Base-by-base conservation (phyloP, 148 eudicot genomes). In the Persicaria tinctoria region DNA sequence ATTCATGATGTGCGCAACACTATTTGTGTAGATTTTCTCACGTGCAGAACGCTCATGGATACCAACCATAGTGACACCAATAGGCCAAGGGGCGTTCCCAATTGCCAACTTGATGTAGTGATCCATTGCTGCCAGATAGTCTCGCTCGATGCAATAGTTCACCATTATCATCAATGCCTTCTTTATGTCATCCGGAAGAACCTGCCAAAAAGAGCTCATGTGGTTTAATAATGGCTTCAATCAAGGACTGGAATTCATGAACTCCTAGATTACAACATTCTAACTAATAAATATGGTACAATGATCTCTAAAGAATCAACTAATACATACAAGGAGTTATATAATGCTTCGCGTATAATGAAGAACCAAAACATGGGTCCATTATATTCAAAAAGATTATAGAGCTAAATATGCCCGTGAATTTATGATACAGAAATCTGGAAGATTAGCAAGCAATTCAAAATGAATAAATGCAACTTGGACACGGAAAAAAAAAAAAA, bases 11-110 rank as follows among this genome's bases (percentile, higher is more conserved):
- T 95, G 98, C 11, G 98, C 98, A 57, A 95, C 98, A 87, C 98
- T 95, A 72, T 92, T 91, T 51, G 97, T 94, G 78, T 91, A 84
- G 80, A 94, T 94, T 80, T 95, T 95, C 82, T 95, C 98, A 51
- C 98, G 98, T 9, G 98, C 98, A 27, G 97, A 95, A 87, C 98
- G 96, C 77, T 95, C 98, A 48, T 95, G 98, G 63, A 95, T 95
- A 80, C 97, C 98, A 92, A 95, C 98, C 98, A 95, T 95, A 89
- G 98, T 95, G 70, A 94, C 98, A 72, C 98, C 97, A 73, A 94
- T 94, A 57, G 98, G 98, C 98, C 98, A 94, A 20, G 98, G 98
- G 23, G 98, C 98, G 78, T 94, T 94, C 50, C 98, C 98, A 70
- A 94, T 94, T 17, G 98, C 98, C 85, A 91, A 50, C 81, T 84